phyloP scores from a whole-genome alignment of 805 yeast genomes.

The Ogataea philodendri region DNA sequence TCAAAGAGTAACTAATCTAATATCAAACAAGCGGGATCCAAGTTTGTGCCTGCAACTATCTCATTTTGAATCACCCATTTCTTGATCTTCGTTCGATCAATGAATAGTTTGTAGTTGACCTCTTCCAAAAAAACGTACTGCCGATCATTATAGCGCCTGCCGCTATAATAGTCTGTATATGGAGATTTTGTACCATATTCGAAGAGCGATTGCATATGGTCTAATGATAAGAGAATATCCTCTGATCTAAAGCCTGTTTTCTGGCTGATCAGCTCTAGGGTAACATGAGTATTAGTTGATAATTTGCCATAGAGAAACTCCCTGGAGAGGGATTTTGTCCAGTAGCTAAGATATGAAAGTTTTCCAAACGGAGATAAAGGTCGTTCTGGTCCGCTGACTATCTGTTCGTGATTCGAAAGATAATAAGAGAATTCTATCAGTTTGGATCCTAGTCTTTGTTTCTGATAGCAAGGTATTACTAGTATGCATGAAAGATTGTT shows the following conservation, averaged over 20 bases:
- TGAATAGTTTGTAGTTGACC: conserved; percentile 22
- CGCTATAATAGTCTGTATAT: conserved; percentile 31
- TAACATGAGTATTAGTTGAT: conserved; percentile 30
- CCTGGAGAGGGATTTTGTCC: conserved; percentile 58
- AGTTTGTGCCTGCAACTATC: conserved; percentile 16
- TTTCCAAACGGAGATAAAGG: conserved; percentile 85
- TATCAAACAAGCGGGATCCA: conserved; percentile 26
- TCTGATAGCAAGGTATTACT: conserved; percentile 89
- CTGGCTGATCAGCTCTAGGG: conserved; percentile 49
- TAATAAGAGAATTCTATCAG: conserved; percentile 82
- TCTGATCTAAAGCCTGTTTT: conserved; percentile 62
- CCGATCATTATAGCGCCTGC: conserved; percentile 15
- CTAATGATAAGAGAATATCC: conserved; percentile 59
- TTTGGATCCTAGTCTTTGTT: conserved; percentile 71
- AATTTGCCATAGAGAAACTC: conserved; percentile 44
- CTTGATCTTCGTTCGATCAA: conserved; percentile 25
- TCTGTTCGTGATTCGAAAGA: conserved; percentile 61
- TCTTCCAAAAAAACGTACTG: conserved; percentile 26
- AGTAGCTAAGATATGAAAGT: conserved; percentile 66
- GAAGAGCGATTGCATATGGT: conserved; percentile 48
- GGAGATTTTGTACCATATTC: conserved; percentile 27
- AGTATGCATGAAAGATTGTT: conserved; percentile 90
- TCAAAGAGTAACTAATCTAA: conserved; percentile 42
- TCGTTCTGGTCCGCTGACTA: conserved; percentile 84
- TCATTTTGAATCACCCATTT: conserved; percentile 31